These are phyloP conservation scores for Metschnikowia colocasiae DNA, from an alignment of 805 yeast genomes.

Conservation along the genomic window DNA sequence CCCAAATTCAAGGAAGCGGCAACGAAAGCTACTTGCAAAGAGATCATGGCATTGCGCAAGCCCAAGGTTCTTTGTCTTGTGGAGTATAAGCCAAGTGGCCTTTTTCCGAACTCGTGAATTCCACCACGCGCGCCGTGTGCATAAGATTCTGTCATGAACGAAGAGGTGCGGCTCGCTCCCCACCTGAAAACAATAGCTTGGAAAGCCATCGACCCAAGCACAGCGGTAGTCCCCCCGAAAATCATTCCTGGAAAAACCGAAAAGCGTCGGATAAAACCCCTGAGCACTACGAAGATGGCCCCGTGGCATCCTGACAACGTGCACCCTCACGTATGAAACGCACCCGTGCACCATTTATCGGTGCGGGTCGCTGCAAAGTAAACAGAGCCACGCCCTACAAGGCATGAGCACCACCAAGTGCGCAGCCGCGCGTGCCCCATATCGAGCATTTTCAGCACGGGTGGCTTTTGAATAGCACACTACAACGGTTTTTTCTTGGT, in stretches of 20 bases:
- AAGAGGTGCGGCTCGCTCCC: not conserved
- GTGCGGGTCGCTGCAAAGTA: not conserved
- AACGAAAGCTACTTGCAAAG: not conserved
- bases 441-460: conserved; percentile 3
- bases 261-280: too few species aligned
- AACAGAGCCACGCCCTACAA: conserved; percentile 4
- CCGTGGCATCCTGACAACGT: too few species aligned
- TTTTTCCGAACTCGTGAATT: not conserved
- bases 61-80: not conserved
- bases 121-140: not conserved
- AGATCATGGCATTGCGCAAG: too few species aligned
- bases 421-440: conserved; percentile 7
- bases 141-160: not conserved
- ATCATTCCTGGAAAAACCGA: too few species aligned
- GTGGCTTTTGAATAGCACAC: not conserved
- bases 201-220: not conserved
- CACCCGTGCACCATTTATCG: not conserved
- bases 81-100: not conserved
- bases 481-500: not conserved
- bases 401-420: not conserved
- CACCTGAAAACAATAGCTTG: not conserved
- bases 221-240: too few species aligned
- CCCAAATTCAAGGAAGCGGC: too few species aligned
- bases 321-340: not conserved
- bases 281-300: too few species aligned